Evolutionary conservation across 2,329 filamentous ascomycete genomes (phyloP), one percentile per base, ranked within the genome.

Genomic region (Helicocarpus griseus): DNA sequence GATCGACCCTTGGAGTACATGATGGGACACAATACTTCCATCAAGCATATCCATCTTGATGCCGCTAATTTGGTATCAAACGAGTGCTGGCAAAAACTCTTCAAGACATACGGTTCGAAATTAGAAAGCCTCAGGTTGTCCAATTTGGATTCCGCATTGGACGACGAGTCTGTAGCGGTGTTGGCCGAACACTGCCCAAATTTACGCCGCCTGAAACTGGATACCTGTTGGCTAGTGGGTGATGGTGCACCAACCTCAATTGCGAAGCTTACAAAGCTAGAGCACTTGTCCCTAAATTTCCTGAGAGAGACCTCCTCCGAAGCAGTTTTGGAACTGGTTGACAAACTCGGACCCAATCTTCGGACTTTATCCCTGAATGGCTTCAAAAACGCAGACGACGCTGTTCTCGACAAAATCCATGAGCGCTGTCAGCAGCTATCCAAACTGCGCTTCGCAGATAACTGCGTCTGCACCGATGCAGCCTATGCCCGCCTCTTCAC

Each of bases 61-160:
- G 87, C 89, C 9, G 82, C 88, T 8, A 97, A 95, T 58, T 79
- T 97, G 0, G 73, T 97, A 14, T 83, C 85, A 8, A 83, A 93
- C 54, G 73, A 77, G 3, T 82, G 81, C 63, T 96, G 90, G 90
- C 75, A 78, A 48, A 74, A 79, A 46, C 82, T 86, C 46, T 80
- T 96, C 50, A 70, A 72, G 11, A 74, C 76, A 48, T 82, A 85
- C 53, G 90, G 89, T 9, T 60, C 72, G 7, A 67, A 77, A 21
- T 75, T 96, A 11, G 78, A 82, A 59, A 76, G 76, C 0, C 68
- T 97, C 19, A 86, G 89, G 60, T 77, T 96, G 1, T 89, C 89
- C 61, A 89, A 86, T 69, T 86, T 93, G 0, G 89, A 96, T 65
- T 85, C 78, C 49, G 83, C 90, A 29, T 86, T 97, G 57, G 81